Base-by-base conservation (phyloP, 2,329 filamentous ascomycete genomes). In the Fusarium pseudocircinatum region DNA sequence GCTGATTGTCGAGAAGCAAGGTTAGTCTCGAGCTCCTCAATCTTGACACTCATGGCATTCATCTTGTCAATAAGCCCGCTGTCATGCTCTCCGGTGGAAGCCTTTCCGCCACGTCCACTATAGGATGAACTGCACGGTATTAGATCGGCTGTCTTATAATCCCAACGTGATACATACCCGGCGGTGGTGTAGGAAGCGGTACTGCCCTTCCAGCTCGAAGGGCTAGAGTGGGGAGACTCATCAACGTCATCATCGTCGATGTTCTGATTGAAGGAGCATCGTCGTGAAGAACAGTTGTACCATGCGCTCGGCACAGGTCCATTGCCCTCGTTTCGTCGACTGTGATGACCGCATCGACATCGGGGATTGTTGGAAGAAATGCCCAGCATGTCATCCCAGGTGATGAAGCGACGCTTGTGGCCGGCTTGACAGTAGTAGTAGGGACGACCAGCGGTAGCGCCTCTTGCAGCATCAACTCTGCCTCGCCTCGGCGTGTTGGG, bases 111-210 rank as follows among this genome's bases (percentile, higher is more conserved):
- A 1, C 28, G 9, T 13, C 18, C 39, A 16, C 30, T n/a, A 6
- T 58, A 28, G 5, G 2, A 5, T 7, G 40, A 26, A 11, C 40
- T 58, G 9, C 8, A n/a, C 1, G 4, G 2, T 18, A 7, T 57
- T n/a, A 57, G 13, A 7, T 22, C n/a, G 4, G 1, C 1, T 7
- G 9, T 12, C 6, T 7, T 26, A 4, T 10, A 0, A n/a, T 6
- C 13, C 3, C 5, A 1, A 22, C 4, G 13, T 1, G 7, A 10
- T 26, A 28, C 54, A 16, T 49, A 58, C 39, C 40, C 30, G 12
- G 30, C 40, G 7, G n/a, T 24, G 2, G n/a, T 36, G 12, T 22
- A 49, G 5, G 30, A 58, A 18, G 20, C 4, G 2, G 13, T 13
- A 22, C 18, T 47, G 1, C 30, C 39, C 30, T 58, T 32, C 26